A percentile compares a stretch with the other conserved stretches of the same genome.
phyloP scores from a whole-genome alignment of 164 flowering plant species.

The Vitis labrusca region DNA sequence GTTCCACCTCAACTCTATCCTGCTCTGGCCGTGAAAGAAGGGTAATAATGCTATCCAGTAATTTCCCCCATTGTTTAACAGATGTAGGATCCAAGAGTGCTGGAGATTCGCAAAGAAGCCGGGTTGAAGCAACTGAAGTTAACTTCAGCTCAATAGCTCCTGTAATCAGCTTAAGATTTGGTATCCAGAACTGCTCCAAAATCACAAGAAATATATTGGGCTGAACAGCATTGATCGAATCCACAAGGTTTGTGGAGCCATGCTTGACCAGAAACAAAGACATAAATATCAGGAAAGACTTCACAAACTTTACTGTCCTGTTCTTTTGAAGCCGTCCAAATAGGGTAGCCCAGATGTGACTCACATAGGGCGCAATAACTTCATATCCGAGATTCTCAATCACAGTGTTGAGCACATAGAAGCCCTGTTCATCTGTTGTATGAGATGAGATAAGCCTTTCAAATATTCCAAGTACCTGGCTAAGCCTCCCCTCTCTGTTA shows the following conservation, averaged over 20 bases:
- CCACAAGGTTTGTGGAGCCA: slow-evolving; percentile 56
- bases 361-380: slow-evolving; percentile 54
- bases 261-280: slow-evolving; percentile 89
- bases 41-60: slow-evolving; percentile 84
- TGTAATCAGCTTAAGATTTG: slow-evolving; percentile 75
- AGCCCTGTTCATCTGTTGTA: slow-evolving; percentile 83
- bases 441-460: slow-evolving; percentile 53
- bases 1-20: slow-evolving; percentile 80
- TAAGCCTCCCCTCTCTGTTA: slow-evolving; percentile 58
- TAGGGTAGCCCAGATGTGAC: slow-evolving; percentile 66
- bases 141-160: slow-evolving; percentile 77
- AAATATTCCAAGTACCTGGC: slow-evolving; percentile 79
- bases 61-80: slow-evolving; percentile 66
- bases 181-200: slow-evolving; percentile 84
- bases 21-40: slow-evolving; percentile 82
- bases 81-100: slow-evolving; percentile 58
- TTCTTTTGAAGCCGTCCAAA: slow-evolving; percentile 54
- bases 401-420: slow-evolving; percentile 92
- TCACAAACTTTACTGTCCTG: slow-evolving; percentile 56
- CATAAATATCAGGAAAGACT: slow-evolving; percentile 80
- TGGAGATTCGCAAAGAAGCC: slow-evolving; percentile 78
- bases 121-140: slow-evolving; percentile 80
- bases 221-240: slow-evolving; percentile 75
- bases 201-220: slow-evolving; percentile 50
- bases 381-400: slow-evolving; percentile 76